Base-by-base conservation (phyloP, 2,329 filamentous ascomycete species). In the Colletotrichum simmondsii region DNA sequence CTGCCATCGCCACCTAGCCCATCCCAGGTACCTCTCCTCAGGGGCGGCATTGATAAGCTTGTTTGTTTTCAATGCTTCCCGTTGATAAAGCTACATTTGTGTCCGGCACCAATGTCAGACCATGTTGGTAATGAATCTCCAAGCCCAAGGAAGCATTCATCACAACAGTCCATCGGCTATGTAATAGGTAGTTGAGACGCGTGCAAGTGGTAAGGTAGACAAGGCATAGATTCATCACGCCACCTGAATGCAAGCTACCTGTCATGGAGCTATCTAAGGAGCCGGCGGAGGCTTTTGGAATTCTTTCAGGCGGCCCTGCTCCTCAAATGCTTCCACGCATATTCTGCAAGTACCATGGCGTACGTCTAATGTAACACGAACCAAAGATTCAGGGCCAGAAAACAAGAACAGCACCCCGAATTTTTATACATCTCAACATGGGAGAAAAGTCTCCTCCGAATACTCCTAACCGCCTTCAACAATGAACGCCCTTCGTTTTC, bases 381-480 rank as follows among this genome's bases (percentile, higher is more conserved):
- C 37, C 7, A 19, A 61, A 35, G 67, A 22, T 37, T 54, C 22
- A 56, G 26, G 49, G 22, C 53, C 35, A 37, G 49, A 37, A 28
- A 57, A 57, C 32, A 8, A 35, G 56, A 22, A 57, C 24, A 56
- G 30, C 35, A 30, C 32, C 54, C 52, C 22, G 32, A 53, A 8
- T 46, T 65, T 57, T 73, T 70, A 58, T 53, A 71, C 67, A 65
- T 69, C 32, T 26, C 53, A 26, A 46, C 61, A 16, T 64, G 19
- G 35, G 28, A 64, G 35, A 59, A 56, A 35, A 12, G 32, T 54
- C 52, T 59, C 54, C 32, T 37, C 70, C 66, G 46, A 64, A 61
- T 73, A 73, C 66, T 65, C 71, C 71, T 42, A 26, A 30, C 66
- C 71, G 53, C 65, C 61, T 59, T 65, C 56, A 32, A 49, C 35